Evolutionary conservation across 2,329 filamentous ascomycete genomes (phyloP).

Genomic region (Pyrenophora teres): DNA sequence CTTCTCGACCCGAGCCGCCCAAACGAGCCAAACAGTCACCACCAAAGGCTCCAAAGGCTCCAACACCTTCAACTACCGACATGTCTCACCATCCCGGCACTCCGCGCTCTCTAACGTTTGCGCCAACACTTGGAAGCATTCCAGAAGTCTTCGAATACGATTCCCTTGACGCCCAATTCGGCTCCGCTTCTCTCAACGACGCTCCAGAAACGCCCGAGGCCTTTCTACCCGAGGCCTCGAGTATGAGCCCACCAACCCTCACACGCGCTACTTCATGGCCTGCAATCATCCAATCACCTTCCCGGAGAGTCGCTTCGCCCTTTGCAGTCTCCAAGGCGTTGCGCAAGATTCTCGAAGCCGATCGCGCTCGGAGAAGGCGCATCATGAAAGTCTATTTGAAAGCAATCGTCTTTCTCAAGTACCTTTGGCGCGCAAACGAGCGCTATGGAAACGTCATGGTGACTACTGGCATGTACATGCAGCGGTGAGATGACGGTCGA

Average conservation of each 20-base stretch:
- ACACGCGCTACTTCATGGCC: conserved; percentile 22
- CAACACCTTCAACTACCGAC: conserved; percentile 6
- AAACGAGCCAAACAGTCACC: conserved; percentile 7
- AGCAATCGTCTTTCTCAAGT: conserved; percentile 30
- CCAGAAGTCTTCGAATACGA: conserved; percentile 34
- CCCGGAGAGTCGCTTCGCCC: conserved; percentile 22
- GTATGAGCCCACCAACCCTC: conserved; percentile 23
- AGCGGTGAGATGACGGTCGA: conserved; percentile 16
- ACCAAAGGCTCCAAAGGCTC: conserved; percentile 4
- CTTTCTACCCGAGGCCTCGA: conserved; percentile 28
- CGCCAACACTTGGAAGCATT: conserved; percentile 35
- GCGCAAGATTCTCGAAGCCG: conserved; percentile 30
- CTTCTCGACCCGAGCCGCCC: conserved; percentile 11
- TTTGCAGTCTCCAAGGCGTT: conserved; percentile 26
- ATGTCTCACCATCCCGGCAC: conserved; percentile 24
- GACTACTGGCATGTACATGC: conserved; percentile 34
- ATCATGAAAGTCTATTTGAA: conserved; percentile 30
- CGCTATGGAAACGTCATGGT: conserved; percentile 34
- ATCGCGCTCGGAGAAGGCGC: conserved; percentile 25
- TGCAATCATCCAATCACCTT: conserved; percentile 29
- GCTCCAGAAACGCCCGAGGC: conserved; percentile 19
- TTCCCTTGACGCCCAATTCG: conserved; percentile 12
- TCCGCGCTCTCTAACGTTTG: conserved; percentile 26
- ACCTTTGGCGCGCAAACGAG: conserved; percentile 30
- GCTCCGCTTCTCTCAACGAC: conserved; percentile 22